Conservation (phyloP, 2,329 filamentous ascomycete species). For the Incumbomyces delicatus region DNA sequence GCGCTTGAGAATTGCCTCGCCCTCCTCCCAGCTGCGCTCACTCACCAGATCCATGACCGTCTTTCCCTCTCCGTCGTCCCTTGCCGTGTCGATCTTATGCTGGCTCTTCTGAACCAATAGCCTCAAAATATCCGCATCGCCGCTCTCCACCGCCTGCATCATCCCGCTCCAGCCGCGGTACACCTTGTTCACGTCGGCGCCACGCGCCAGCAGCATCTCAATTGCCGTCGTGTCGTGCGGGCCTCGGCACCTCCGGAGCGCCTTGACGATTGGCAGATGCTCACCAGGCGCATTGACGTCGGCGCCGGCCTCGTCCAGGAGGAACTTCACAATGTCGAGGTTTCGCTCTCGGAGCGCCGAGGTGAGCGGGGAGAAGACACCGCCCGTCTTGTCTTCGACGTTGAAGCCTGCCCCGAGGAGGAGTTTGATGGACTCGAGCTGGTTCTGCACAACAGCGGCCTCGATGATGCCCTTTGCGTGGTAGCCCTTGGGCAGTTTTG, state of each 20-base stretch:
- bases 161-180: constrained; percentile 60
- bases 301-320: constrained; percentile 52
- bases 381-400: constrained; percentile 62
- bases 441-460: constrained; percentile 57
- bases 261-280: constrained; percentile 62
- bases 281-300: constrained; percentile 60
- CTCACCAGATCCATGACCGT: constrained; percentile 50
- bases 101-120: constrained; percentile 31
- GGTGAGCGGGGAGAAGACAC: constrained; percentile 61
- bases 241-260: constrained; percentile 49
- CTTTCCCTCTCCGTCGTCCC: constrained; percentile 44
- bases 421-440: constrained; percentile 58
- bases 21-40: constrained; percentile 51
- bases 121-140: constrained; percentile 45
- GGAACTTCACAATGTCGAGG: constrained; percentile 51
- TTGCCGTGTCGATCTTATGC: constrained; percentile 28
- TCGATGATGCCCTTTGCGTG: constrained; percentile 57
- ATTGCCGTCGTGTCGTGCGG: constrained; percentile 50
- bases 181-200: constrained; percentile 58
- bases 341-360: constrained; percentile 56
- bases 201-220: constrained; percentile 52
- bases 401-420: constrained; percentile 55
- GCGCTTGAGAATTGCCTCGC: constrained; percentile 25
- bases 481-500: constrained; percentile 40
- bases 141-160: constrained; percentile 57